Evolutionary conservation across 2,329 filamentous ascomycete species (phyloP).

Genomic region (Cladorrhinum sp.): DNA sequence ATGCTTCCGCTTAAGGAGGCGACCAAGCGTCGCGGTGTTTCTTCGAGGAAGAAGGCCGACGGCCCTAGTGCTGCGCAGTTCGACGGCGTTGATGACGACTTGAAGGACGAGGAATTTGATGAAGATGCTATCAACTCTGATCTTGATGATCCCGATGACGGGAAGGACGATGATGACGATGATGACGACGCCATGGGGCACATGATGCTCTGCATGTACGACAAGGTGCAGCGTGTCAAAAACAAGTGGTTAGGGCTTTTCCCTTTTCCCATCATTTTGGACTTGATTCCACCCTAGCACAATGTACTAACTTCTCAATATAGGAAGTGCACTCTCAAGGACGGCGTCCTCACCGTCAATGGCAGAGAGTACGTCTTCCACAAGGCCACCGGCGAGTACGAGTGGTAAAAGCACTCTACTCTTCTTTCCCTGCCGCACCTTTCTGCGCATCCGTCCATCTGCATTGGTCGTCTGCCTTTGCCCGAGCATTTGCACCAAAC

Average conservation of each 20-base stretch:
- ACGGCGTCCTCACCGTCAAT: conserved; percentile 89
- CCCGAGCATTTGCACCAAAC: too few species aligned
- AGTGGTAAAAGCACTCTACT: conserved; percentile 64
- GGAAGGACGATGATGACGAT: conserved; percentile 77
- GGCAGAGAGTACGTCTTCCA: conserved; percentile 97
- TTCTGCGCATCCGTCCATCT: neutral
- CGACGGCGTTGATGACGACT: conserved; percentile 60
- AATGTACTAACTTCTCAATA: conserved; percentile 30
- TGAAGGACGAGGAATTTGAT: conserved; percentile 65
- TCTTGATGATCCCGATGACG: conserved; percentile 90
- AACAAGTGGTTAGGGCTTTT: conserved; percentile 74
- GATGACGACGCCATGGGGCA: conserved; percentile 80
- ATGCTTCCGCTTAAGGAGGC: conserved; percentile 69
- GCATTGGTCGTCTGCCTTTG: too few species aligned
- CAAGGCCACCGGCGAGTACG: conserved; percentile 95
- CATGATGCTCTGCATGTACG: conserved; percentile 98
- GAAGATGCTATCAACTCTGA: conserved; percentile 99
- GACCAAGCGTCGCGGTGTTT: conserved; percentile 37
- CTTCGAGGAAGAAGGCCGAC: conserved; percentile 17
- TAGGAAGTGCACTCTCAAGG: conserved; percentile 97
- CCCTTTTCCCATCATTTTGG: neutral
- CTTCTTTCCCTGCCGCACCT: neutral
- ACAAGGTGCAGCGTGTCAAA: conserved; percentile 98
- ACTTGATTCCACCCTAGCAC: neutral
- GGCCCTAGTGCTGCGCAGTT: conserved; percentile 45